Conservation (phyloP, 1,284 basidiomycete species). For the Cryptococcus maquisensis region DNA sequence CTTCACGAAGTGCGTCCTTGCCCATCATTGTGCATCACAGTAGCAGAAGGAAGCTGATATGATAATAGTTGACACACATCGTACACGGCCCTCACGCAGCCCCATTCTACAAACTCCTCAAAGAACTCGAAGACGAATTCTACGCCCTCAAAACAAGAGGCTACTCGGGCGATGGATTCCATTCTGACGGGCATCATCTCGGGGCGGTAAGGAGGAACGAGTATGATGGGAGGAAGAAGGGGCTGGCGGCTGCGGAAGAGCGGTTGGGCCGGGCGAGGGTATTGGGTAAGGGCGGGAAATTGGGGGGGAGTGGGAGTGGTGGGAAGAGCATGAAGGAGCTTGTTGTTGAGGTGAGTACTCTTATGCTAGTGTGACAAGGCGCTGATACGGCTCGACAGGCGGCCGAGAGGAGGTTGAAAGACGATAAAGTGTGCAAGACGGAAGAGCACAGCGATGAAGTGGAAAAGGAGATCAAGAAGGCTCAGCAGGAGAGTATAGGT, state of each 20-base stretch:
- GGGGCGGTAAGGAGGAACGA: constrained; percentile 63
- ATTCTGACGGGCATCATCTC: constrained; percentile 62
- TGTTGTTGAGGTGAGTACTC: constrained; percentile 62
- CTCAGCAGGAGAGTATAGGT: constrained; percentile 62
- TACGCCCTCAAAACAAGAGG: constrained; percentile 68
- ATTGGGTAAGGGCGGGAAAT: constrained; percentile 56
- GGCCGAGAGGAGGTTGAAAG: constrained; percentile 66
- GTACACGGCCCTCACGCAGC: constrained; percentile 81
- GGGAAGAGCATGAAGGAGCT: constrained; percentile 64
- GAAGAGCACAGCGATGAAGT: constrained; percentile 52
- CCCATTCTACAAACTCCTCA: constrained; percentile 68
- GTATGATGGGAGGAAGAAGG: constrained; percentile 61
- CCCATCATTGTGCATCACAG: neutral
- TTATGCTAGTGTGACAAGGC: neutral
- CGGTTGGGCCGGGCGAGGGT: constrained; percentile 54
- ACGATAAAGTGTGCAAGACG: constrained; percentile 65
- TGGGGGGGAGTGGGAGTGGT: constrained; percentile 36
- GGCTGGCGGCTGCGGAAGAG: constrained; percentile 72
- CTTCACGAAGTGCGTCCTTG: constrained; percentile 65
- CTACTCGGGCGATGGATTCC: constrained; percentile 77
- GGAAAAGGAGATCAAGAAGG: constrained; percentile 61
- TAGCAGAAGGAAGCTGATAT: neutral
- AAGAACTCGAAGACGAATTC: constrained; percentile 73
- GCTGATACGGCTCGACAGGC: constrained; percentile 54
- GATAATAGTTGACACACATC: constrained; percentile 71